Evolutionary conservation across 2,329 filamentous ascomycete genomes (phyloP).

Genomic region (Xylariaceae sp.): DNA sequence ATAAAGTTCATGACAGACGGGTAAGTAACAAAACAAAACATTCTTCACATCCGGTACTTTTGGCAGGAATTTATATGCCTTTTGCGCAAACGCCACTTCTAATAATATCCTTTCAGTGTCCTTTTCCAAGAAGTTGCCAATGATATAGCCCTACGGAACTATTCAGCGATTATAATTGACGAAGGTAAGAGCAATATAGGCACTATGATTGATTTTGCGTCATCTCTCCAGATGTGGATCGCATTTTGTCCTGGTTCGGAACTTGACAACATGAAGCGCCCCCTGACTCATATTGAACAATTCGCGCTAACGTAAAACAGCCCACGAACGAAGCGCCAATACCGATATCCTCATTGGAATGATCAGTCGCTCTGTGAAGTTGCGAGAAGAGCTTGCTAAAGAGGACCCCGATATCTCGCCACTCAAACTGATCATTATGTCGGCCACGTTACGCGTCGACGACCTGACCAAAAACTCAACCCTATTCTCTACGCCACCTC

Average conservation of each 20-base stretch:
- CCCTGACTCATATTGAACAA: too few relatives aligned
- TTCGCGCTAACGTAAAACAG: conserved; percentile 27
- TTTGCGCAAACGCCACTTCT: too few relatives aligned
- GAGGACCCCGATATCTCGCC: conserved; percentile 70
- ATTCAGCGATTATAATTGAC: conserved; percentile 91
- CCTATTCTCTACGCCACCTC: conserved; percentile 74
- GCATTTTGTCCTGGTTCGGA: too few relatives aligned
- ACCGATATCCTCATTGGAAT: conserved; percentile 98
- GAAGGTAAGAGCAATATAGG: conserved; percentile 45
- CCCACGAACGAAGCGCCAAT: conserved; percentile 94
- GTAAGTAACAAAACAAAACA: too few relatives aligned
- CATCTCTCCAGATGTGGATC: too few relatives aligned
- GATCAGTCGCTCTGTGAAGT: conserved; percentile 84
- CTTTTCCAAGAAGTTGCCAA: conserved; percentile 85
- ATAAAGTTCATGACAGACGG: conserved; percentile 99
- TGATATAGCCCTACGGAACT: conserved; percentile 83
- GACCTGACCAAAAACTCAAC: conserved; percentile 82
- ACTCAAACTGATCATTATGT: conserved; percentile 96
- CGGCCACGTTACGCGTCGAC: conserved; percentile 84
- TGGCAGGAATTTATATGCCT: too few relatives aligned
- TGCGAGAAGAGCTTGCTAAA: conserved; percentile 69
- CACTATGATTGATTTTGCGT: too few relatives aligned
- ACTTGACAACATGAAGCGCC: too few relatives aligned
- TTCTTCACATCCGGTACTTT: too few relatives aligned
- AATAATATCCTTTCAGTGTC: too few relatives aligned